Base-by-base conservation (phyloP, 257 asterid species). In the Cinchona pubescens region DNA sequence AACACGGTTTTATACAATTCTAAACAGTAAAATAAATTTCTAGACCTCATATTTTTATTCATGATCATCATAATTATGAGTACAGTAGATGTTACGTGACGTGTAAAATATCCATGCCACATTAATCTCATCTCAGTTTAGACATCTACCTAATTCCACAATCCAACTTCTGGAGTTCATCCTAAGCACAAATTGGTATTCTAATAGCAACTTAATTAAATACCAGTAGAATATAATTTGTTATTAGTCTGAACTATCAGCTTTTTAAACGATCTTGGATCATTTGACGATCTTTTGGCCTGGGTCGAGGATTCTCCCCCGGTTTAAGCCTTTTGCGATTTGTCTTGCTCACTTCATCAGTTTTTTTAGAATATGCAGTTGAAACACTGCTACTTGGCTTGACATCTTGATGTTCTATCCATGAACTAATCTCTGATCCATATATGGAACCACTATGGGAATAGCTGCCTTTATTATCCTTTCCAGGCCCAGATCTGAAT, bases 261-360 rank as follows among this genome's bases (percentile, higher is more conserved):
- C n/a, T n/a, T n/a, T n/a, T n/a, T n/a, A n/a, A n/a, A 9, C 97
- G 96, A 55, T 94, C 99, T 88, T 94, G 97, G 77, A 94, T 90
- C 99, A 94, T 89, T 80, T 94, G 97, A 9, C 99, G 92, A 85
- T 94, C 99, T 83, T 94, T 92, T 2, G 99, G 97, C 77, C 99
- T 86, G 19, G 97, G 99, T 61, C 92, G 85, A 56, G 97, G 97
- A 79, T 87, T 94, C 79, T 94, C 98, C 40, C 98, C 97, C 0
- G 96, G 97, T 82, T 90, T 94, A 59, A 89, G 91, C 89, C 96
- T 85, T 83, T 89, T 92, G 35, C 97, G 97, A 76, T 75, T 89
- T 32, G 91, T 64, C 84, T 87, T 89, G 73, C 88, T 71, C 25
- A 73, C 62, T 74, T 92, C 97, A 11, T 89, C 94, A 21, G 87